Percentiles rank a stretch among this genome's conserved stretches.
These are phyloP conservation scores for Ogataea sp. DNA, from an alignment of 805 yeast genomes.

Conservation along the genomic window DNA sequence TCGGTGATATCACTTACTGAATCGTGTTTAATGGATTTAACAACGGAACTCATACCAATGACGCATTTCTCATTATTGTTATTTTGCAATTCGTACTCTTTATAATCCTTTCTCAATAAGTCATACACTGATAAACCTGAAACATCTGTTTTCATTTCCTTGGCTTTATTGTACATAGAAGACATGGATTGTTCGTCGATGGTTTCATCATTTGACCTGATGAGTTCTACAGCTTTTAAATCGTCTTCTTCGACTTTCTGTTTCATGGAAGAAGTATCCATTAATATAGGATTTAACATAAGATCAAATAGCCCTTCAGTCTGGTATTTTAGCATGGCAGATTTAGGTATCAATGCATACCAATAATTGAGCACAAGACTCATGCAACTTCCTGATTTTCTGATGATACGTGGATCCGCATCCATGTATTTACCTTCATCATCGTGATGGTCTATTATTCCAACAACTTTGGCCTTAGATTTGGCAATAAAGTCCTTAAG, in stretches of 20 bases:
- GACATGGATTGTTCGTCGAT: slow-evolving; percentile 5
- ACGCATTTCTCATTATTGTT: slow-evolving; percentile 4
- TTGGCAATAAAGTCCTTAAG: slow-evolving; percentile 22
- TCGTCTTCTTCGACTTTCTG: slow-evolving; percentile 60
- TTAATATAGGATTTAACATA: slow-evolving; percentile 43
- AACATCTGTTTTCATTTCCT: slow-evolving; percentile 52
- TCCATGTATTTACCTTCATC: slow-evolving; percentile 48
- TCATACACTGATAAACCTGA: slow-evolving; percentile 52
- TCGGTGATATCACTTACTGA: slow-evolving; percentile 14
- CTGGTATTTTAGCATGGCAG: slow-evolving; percentile 6
- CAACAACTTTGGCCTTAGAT: slow-evolving; percentile 30
- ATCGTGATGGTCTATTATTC: slow-evolving; percentile 83
- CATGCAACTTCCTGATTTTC: slow-evolving; percentile 70
- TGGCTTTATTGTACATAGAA: slow-evolving; percentile 24
- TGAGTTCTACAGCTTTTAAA: slow-evolving; percentile 30
- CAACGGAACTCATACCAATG: slow-evolving; percentile 75
- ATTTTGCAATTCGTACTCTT: slow-evolving; percentile 32
- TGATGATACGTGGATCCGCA: slow-evolving; percentile 55
- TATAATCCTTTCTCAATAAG: slow-evolving; percentile 76
- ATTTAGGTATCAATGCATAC: slow-evolving; percentile 22
- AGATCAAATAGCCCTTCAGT: slow-evolving; percentile 32
- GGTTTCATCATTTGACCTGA: slow-evolving; percentile 22
- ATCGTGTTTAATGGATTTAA: slow-evolving; percentile 54
- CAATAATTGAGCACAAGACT: slow-evolving; percentile 64
- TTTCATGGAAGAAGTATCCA: slow-evolving; percentile 68